Evolutionary conservation across 106 monocot genomes (phyloP).

Genomic region (Dendrobium huoshanense): DNA sequence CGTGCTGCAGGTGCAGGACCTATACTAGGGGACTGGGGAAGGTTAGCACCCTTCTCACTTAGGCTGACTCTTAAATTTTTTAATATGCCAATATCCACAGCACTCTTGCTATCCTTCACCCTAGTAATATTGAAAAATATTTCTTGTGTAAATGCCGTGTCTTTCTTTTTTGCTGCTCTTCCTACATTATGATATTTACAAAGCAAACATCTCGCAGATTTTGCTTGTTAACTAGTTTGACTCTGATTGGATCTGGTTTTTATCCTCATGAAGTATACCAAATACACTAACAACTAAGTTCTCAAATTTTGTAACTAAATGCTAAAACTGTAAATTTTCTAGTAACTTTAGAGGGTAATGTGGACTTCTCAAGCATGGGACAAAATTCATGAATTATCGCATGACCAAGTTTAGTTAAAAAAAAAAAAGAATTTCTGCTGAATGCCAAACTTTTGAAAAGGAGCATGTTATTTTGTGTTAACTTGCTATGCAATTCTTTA

Average conservation of each 20-base stretch:
- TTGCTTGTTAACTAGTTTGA: background rate
- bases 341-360: background rate
- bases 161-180: background rate
- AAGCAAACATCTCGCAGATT: background rate
- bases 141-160: background rate
- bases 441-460: too few relatives aligned
- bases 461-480: too few relatives aligned
- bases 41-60: slow-evolving; percentile 29
- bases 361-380: background rate
- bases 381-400: background rate
- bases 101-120: background rate
- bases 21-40: slow-evolving; percentile 95
- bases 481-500: too few relatives aligned
- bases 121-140: background rate
- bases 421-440: too few relatives aligned
- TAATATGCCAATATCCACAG: background rate
- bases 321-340: background rate
- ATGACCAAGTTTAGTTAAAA: too few relatives aligned
- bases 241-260: background rate
- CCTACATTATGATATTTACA: background rate
- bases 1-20: slow-evolving; percentile 96
- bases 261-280: background rate
- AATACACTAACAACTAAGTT: background rate
- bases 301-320: background rate
- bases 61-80: background rate